Evolutionary conservation across 2,329 filamentous ascomycete species (phyloP), one percentile per base, ranked within the genome.

Genomic region (Fusarium staphyleae): DNA sequence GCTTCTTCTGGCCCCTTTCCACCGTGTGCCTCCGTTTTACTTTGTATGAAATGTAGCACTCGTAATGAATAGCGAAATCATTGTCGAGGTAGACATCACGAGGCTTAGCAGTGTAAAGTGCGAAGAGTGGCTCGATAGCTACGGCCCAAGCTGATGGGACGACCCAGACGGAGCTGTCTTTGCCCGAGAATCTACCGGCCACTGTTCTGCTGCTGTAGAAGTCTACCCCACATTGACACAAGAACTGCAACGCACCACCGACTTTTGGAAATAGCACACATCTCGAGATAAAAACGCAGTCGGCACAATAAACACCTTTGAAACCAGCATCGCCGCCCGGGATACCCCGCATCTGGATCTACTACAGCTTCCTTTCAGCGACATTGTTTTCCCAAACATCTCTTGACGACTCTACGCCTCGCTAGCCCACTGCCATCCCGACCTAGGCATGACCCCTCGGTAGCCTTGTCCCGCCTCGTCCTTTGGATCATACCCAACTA

Each of bases 401-500:
- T 55, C 45, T 52, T 30, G 39, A 26, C 44, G 26, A 28, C 52
- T 55, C 43, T 41, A 5, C 60, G 55, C 47, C 24, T 48, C 46
- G 41, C 46, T 53, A 40, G 29, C 37, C 41, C 36, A 46, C 59
- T 60, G 48, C 35, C 54, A 54, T 64, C 52, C 57, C 58, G 60
- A 62, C 62, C 60, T 62, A 70, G 72, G 71, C 70, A 76, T 76
- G 74, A 74, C 72, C 70, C 67, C 68, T 68, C 70, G 70, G 72
- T 76, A 76, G 74, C 73, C 71, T 72, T 63, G 66, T 66, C 66
- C 65, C 67, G 66, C 66, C 62, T 69, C 66, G 65, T 62, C 68
- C 63, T 62, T 65, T 60, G 62, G 62, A 64, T 61, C 58, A 67
- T 63, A 29, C 19, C 19, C 19, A 68, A 77, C 68, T 71, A 77